Conservation (phyloP, 1,284 basidiomycete species). For the Peniophora sp. region DNA sequence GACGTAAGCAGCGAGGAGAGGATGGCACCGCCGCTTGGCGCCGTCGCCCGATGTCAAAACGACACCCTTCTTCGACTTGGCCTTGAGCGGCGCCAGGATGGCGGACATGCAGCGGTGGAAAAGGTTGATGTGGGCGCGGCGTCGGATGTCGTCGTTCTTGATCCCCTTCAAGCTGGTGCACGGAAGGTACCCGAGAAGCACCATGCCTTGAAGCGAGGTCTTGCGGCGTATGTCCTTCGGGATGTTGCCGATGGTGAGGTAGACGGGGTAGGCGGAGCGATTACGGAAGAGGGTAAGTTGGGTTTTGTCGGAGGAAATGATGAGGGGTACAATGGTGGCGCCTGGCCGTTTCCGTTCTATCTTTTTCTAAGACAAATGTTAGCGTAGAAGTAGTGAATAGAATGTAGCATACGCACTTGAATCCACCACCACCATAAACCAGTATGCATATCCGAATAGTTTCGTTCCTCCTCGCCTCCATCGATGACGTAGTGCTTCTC, state of each 20-base stretch:
- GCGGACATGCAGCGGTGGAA: slow-evolving; percentile 16
- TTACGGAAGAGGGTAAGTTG: not conserved
- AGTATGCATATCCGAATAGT: slow-evolving; percentile 25
- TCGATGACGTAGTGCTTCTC: slow-evolving; percentile 6
- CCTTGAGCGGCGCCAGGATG: slow-evolving; percentile 10
- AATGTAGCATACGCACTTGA: slow-evolving; percentile 16
- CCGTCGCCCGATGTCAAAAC: slow-evolving; percentile 12
- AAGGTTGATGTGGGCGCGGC: slow-evolving; percentile 3
- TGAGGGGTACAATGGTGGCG: not conserved
- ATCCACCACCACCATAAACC: slow-evolving; percentile 27
- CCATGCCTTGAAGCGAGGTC: not conserved
- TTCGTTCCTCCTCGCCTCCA: slow-evolving; percentile 4
- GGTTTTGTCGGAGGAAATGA: not conserved
- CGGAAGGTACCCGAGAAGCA: not conserved
- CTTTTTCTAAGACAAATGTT: not conserved
- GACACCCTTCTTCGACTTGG: slow-evolving; percentile 11
- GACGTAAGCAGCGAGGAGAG: slow-evolving; percentile 14
- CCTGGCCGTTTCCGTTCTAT: not conserved
- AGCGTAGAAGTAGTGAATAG: not conserved
- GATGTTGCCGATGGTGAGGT: not conserved
- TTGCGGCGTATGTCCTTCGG: not conserved
- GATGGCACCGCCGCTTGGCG: slow-evolving; percentile 8
- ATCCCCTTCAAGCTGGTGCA: not conserved
- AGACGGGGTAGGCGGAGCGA: not conserved
- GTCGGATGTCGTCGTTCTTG: not conserved